Percentiles rank a stretch among this genome's conserved stretches.
phyloP scores from a whole-genome alignment of 1,284 basidiomycete genomes.

The Testicularia cyperi region DNA sequence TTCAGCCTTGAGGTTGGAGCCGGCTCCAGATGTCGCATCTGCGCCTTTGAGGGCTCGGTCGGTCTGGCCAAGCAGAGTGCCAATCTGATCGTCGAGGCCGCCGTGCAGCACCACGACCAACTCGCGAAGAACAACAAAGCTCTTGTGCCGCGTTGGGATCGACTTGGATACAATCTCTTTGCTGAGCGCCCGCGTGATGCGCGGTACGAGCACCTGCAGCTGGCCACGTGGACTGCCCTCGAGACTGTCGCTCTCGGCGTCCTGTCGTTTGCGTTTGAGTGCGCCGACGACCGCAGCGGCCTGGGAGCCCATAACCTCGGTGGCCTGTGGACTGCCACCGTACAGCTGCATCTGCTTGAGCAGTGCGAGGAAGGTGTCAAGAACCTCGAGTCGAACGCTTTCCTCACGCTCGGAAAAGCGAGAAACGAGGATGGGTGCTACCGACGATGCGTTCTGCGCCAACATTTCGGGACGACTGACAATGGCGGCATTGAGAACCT shows the following conservation, averaged over 20 bases:
- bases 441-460: slow-evolving; percentile 73
- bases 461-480: slow-evolving; percentile 84
- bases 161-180: slow-evolving; percentile 84
- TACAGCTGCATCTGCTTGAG: slow-evolving; percentile 73
- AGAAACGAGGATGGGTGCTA: slow-evolving; percentile 83
- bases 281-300: slow-evolving; percentile 45
- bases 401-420: slow-evolving; percentile 93
- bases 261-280: slow-evolving; percentile 59
- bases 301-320: slow-evolving; percentile 65
- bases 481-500: slow-evolving; percentile 80
- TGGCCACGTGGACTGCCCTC: slow-evolving; percentile 50
- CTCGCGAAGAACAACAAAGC: slow-evolving; percentile 76
- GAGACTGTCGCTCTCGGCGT: slow-evolving; percentile 32
- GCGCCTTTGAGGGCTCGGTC: slow-evolving; percentile 59
- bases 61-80: slow-evolving; percentile 63
- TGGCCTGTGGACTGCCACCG: slow-evolving; percentile 64
- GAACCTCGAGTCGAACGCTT: slow-evolving; percentile 89
- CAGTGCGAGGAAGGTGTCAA: slow-evolving; percentile 78
- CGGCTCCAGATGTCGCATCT: slow-evolving; percentile 54
- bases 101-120: slow-evolving; percentile 80
- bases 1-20: slow-evolving; percentile 64
- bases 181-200: slow-evolving; percentile 76
- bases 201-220: slow-evolving; percentile 69
- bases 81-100: slow-evolving; percentile 73
- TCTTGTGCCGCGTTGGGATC: slow-evolving; percentile 78